phyloP scores from a whole-genome alignment of 2,329 filamentous ascomycete genomes.

The Coniochaeta ligniaria region DNA sequence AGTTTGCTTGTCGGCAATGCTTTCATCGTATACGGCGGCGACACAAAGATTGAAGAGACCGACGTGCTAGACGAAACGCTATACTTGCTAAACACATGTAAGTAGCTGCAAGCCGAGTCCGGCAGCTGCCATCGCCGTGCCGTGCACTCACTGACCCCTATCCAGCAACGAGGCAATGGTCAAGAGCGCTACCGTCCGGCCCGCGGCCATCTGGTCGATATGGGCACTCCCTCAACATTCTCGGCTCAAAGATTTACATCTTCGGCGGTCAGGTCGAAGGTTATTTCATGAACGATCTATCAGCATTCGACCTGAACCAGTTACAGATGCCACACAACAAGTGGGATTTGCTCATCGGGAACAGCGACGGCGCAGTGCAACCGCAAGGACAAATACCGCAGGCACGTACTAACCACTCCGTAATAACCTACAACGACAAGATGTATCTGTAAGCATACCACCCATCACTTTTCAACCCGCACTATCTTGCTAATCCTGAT shows the following conservation, averaged over 20 bases:
- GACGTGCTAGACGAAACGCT: conserved; percentile 91
- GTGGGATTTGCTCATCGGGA: conserved; percentile 88
- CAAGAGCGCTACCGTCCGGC: conserved; percentile 80
- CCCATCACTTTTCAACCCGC: background rate
- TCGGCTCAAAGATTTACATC: conserved; percentile 94
- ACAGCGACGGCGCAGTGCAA: conserved; percentile 55
- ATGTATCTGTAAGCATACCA: conserved; percentile 70
- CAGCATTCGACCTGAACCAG: conserved; percentile 93
- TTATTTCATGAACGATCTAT: conserved; percentile 94
- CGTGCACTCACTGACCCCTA: background rate
- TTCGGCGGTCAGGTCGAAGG: conserved; percentile 98
- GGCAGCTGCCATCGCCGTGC: background rate
- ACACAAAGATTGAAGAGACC: conserved; percentile 92
- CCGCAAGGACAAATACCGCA: conserved; percentile 66
- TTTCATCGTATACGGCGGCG: conserved; percentile 97
- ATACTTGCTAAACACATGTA: conserved; percentile 96
- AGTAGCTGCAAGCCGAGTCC: conserved; percentile 24
- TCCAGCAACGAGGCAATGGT: conserved; percentile 94
- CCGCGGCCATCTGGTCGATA: conserved; percentile 84
- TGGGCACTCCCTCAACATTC: conserved; percentile 90
- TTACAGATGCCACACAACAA: conserved; percentile 84
- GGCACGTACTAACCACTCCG: conserved; percentile 87
- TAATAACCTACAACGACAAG: conserved; percentile 87
- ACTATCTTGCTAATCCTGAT: conserved; percentile 8
- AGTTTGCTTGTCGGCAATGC: conserved; percentile 95